Evolutionary conservation across 352 stramenopile species (phyloP).

Genomic region (Phytophthora sp.): DNA sequence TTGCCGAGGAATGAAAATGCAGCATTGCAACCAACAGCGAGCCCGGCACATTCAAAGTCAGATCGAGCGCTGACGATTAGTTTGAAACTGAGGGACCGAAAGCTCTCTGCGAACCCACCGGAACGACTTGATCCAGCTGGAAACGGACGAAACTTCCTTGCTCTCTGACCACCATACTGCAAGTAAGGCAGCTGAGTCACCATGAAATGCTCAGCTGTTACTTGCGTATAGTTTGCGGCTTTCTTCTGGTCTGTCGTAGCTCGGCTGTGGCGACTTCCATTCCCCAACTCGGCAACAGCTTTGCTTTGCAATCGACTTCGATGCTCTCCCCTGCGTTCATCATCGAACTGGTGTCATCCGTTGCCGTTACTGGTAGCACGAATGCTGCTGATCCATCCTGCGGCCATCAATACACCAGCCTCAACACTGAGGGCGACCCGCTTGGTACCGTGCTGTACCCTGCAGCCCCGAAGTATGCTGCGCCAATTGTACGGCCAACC

Average conservation of each 20-base stretch:
- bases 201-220: conserved; percentile 5
- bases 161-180: too few species aligned
- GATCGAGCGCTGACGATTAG: too few species aligned
- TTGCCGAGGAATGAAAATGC: too few species aligned
- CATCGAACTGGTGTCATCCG: neutral
- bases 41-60: too few species aligned
- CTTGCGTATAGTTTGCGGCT: neutral
- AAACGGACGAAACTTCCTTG: conserved; percentile 9
- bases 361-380: neutral
- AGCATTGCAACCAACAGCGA: too few species aligned
- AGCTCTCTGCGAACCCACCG: too few species aligned
- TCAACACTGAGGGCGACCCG: conserved; percentile 22
- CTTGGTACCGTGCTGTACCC: conserved; percentile 22
- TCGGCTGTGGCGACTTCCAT: too few species aligned
- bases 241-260: too few species aligned
- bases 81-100: conserved; percentile 5
- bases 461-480: conserved; percentile 25
- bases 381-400: conserved; percentile 19
- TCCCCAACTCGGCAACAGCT: neutral
- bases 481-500: conserved; percentile 20
- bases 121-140: too few species aligned
- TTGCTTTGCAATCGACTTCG: neutral
- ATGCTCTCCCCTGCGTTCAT: conserved; percentile 7
- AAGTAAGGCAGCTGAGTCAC: conserved; percentile 16
- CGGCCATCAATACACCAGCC: conserved; percentile 16